Base-by-base conservation (phyloP, 805 yeast genomes). In the Zygotorulaspora florentina region DNA sequence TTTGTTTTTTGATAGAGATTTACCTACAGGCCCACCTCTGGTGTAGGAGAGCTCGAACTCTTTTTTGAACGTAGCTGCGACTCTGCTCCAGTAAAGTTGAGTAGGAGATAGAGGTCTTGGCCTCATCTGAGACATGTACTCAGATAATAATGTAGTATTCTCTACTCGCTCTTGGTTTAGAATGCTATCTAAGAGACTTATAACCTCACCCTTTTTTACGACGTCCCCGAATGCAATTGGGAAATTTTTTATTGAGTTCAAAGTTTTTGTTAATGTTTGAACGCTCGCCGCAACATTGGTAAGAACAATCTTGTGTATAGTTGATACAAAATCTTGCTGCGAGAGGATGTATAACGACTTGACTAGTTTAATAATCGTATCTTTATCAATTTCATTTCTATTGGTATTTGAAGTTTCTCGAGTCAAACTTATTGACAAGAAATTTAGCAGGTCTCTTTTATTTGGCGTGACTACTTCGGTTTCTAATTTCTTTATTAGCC, bases 1-100 rank as follows among this genome's bases (percentile, higher is more conserved):
- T 17, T 52, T 48, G 40, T 60, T 61, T 30, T 55, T 55, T 4
- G 50, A 36, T 28, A 64, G 34, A 13, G 60, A 48, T 47, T 64
- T 64, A 4, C 68, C 67, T 1, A 64, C 67, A 3, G 68, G 68
- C 1, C 68, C 68, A 35, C 68, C 68, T 48, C 68, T 56, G 27
- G 52, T 62, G 40, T 42, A 55, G 2, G 66, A 57, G 8, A 56
- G 54, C 29, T 64, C 65, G n/a, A 63, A 54, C n/a, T 64, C 67
- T 28, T 54, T 59, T 42, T 58, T 58, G 30, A 62, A 64, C 13
- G 35, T 42, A 6, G 39, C 45, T 5, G 66, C 42, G 6, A 63
- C 51, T 26, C 52, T 54, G 13, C 36, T 46, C 68, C 68, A 64
- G 41, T 49, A 64, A 13, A 60, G 41, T 5, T 55, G 58, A 37